Conservation (phyloP, 768 basidiomycete genomes). For the Gloeostereum incarnatum region DNA sequence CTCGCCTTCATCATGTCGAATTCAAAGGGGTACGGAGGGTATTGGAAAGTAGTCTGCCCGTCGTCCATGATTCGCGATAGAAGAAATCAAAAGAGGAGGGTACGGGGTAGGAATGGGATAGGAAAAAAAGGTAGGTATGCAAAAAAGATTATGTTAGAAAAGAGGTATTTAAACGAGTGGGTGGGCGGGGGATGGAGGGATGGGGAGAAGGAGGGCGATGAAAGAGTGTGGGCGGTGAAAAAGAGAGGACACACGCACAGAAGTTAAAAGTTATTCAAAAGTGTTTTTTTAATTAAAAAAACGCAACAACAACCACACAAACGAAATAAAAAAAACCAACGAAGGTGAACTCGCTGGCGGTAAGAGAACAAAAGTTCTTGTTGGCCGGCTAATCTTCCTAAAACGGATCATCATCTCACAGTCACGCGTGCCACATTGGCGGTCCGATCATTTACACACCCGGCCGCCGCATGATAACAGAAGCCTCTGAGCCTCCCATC, state of each 20-base stretch:
- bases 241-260: slow-evolving; percentile 11
- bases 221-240: slow-evolving; percentile 8
- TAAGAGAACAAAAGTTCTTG: too few species aligned
- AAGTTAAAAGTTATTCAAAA: slow-evolving; percentile 7
- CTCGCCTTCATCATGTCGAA: slow-evolving; percentile 90
- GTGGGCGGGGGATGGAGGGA: too few species aligned
- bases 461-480: too few species aligned
- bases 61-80: slow-evolving; percentile 56
- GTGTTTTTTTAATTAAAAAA: neutral
- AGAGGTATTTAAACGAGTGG: too few species aligned
- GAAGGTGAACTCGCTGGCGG: too few species aligned
- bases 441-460: too few species aligned
- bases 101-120: slow-evolving; percentile 27
- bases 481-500: too few species aligned
- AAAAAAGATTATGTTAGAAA: slow-evolving; percentile 6
- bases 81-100: slow-evolving; percentile 23
- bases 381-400: too few species aligned
- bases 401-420: too few species aligned
- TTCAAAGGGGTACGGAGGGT: slow-evolving; percentile 67
- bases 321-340: too few species aligned
- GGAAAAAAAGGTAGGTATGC: slow-evolving; percentile 11
- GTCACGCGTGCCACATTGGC: too few species aligned
- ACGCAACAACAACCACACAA: too few species aligned
- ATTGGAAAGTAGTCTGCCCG: slow-evolving; percentile 64
- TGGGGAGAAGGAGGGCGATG: slow-evolving; percentile 1